A percentile compares a stretch with the other conserved stretches of the same genome.
phyloP scores from a whole-genome alignment of 1,284 basidiomycete genomes.

The Naganishia sp. region DNA sequence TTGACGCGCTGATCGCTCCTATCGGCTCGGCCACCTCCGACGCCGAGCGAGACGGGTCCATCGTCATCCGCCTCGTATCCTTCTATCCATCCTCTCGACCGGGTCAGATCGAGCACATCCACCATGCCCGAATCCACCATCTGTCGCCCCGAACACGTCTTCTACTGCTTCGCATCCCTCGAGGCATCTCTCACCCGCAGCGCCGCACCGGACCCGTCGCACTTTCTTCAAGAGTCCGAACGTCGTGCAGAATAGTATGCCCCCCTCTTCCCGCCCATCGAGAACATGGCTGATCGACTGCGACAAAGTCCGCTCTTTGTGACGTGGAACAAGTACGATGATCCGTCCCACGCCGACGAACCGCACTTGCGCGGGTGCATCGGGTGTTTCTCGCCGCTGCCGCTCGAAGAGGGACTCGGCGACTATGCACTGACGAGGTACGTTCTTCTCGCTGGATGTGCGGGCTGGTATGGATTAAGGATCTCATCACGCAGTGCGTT shows the following conservation, averaged over 20 bases:
- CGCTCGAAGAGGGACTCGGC: conserved; percentile 72
- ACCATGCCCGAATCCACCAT: conserved; percentile 24
- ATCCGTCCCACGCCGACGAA: conserved; percentile 41
- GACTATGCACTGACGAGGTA: conserved; percentile 87
- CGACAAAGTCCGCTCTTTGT: conserved; percentile 82
- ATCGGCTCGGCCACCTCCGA: too few relatives aligned
- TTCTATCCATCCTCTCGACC: too few relatives aligned
- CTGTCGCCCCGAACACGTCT: conserved; percentile 53
- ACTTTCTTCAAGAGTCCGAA: conserved; percentile 38
- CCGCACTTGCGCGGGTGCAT: conserved; percentile 87
- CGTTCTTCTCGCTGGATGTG: conserved; percentile 16
- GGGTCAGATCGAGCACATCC: too few relatives aligned
- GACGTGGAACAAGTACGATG: conserved; percentile 75
- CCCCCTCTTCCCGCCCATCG: background rate
- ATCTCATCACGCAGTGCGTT: conserved; percentile 33
- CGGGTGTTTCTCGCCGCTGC: conserved; percentile 82
- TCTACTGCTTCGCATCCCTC: conserved; percentile 59
- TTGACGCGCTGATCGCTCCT: too few relatives aligned
- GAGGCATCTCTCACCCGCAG: conserved; percentile 45
- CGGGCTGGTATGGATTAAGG: background rate
- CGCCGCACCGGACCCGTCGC: conserved; percentile 26
- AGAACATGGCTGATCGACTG: background rate
- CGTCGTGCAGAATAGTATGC: conserved; percentile 42
- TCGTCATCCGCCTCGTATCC: too few relatives aligned
- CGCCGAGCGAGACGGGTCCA: too few relatives aligned